Base-by-base conservation (phyloP, 2,329 filamentous ascomycete species). In the Beauveria sp. region DNA sequence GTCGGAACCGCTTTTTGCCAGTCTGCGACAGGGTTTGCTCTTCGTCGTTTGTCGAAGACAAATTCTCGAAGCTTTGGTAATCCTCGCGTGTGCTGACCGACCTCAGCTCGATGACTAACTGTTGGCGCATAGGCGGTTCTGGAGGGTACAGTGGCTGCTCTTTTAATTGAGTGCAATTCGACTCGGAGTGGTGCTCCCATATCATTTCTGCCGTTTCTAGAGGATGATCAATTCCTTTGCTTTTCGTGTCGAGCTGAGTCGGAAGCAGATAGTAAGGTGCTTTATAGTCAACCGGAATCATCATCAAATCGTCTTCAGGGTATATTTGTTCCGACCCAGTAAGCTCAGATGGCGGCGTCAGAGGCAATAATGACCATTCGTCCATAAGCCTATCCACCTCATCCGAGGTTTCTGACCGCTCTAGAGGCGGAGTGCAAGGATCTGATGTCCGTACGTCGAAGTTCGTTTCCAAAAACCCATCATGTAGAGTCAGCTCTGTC, bases 1-100 rank as follows among this genome's bases (percentile, higher is more conserved):
- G 75, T 26, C 22, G 24, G 28, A 31, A 31, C 28, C 8, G 28
- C 28, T 31, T 31, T 31, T 10, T 31, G 28, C 28, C 8, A 10
- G 28, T 31, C 28, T 31, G 8, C 8, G 28, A 3, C 8, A 10
- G 28, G 28, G 2, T 28, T n/a, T 28, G 14, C 18, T 50, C 24
- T 26, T 50, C 16, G 7, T 28, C 24, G 2, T 10, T 31, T 7
- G 49, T 31, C 8, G 49, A 34, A 18, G 28, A 7, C 8, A 52
- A 26, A n/a, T 34, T 16, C 20, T 49, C 18, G 16, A 38, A 52
- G 28, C 28, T 34, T 52, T 22, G 5, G 31, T 52, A 38, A 38
- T 54, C 38, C 51, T 54, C 34, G 20, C 34, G 34, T 20, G 16
- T 54, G 34, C 34, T 8, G 14, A 34, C 51, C 26, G 34, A 24